Percentiles rank a stretch among this genome's conserved stretches.
Evolutionary conservation across 305 asterid species (phyloP).

Genomic region (Petunia hybrid): DNA sequence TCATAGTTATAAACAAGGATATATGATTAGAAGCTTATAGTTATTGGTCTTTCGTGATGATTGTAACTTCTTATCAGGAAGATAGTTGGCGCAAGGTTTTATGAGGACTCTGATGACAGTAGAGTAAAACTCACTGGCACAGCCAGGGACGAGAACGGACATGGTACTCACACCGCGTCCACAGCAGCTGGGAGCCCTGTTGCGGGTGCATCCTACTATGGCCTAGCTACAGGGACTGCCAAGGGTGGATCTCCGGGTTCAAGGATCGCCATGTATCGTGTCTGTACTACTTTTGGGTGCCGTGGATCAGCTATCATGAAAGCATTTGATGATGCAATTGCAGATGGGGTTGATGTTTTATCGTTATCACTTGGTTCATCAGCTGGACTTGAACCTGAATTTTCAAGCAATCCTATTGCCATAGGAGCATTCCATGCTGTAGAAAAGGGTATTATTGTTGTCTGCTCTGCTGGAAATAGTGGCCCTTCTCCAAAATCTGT

Average conservation of each 20-base stretch:
- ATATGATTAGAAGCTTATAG: background rate
- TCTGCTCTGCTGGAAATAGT: slow-evolving; percentile 74
- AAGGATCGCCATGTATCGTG: slow-evolving; percentile 69
- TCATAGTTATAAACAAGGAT: background rate
- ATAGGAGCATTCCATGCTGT: too few species aligned
- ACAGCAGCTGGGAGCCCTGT: slow-evolving; percentile 64
- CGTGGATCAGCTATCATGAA: slow-evolving; percentile 63
- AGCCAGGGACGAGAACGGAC: slow-evolving; percentile 64
- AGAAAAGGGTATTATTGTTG: slow-evolving; percentile 65
- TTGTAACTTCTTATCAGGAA: slow-evolving; percentile 37
- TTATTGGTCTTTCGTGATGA: background rate
- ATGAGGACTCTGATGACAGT: slow-evolving; percentile 23
- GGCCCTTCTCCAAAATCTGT: slow-evolving; percentile 60
- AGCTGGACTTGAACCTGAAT: slow-evolving; percentile 41
- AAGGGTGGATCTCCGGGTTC: slow-evolving; percentile 64
- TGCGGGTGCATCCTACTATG: slow-evolving; percentile 60
- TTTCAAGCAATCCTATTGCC: slow-evolving; percentile 58
- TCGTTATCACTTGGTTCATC: slow-evolving; percentile 61
- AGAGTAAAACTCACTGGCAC: slow-evolving; percentile 27
- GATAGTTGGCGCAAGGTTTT: slow-evolving; percentile 70
- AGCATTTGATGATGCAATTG: slow-evolving; percentile 75
- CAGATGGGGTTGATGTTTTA: slow-evolving; percentile 70
- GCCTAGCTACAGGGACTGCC: slow-evolving; percentile 63
- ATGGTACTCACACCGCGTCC: slow-evolving; percentile 68
- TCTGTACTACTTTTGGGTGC: slow-evolving; percentile 58